Percentiles rank a stretch among this genome's conserved stretches.
phyloP scores from a whole-genome alignment of 768 basidiomycete genomes.

The Lentinula raphanica region DNA sequence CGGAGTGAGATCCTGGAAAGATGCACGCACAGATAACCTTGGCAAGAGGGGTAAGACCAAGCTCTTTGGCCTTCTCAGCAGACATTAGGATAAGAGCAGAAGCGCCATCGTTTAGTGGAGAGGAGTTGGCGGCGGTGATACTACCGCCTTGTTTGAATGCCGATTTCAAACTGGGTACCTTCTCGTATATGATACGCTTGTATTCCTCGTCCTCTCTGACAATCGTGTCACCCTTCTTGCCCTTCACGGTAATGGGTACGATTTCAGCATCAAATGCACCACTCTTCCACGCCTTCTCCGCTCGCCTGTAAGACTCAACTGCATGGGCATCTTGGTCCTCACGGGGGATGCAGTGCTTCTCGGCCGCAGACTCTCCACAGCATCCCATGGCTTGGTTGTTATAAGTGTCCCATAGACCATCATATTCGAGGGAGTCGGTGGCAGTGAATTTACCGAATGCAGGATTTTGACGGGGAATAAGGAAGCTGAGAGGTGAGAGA shows the following conservation, averaged over 20 bases:
- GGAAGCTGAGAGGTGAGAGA: conserved; percentile 49
- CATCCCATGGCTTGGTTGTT: conserved; percentile 98
- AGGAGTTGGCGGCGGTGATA: conserved; percentile 97
- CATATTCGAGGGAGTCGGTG: conserved; percentile 82
- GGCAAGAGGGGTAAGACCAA: conserved; percentile 89
- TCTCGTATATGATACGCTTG: conserved; percentile 94
- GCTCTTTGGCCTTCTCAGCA: conserved; percentile 85
- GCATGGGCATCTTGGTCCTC: conserved; percentile 88
- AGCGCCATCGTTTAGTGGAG: conserved; percentile 92
- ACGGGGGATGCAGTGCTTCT: conserved; percentile 77
- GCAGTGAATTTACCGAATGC: conserved; percentile 85
- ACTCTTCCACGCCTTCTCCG: conserved; percentile 84
- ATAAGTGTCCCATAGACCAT: conserved; percentile 96
- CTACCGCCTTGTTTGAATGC: conserved; percentile 86
- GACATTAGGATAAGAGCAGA: conserved; percentile 94
- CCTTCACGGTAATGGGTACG: conserved; percentile 84
- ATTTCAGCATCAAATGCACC: conserved; percentile 86
- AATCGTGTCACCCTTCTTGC: conserved; percentile 89
- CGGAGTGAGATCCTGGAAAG: conserved; percentile 1
- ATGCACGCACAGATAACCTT: conserved; percentile 79
- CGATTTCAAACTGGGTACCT: conserved; percentile 82
- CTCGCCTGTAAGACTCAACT: conserved; percentile 91
- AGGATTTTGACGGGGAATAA: conserved; percentile 76
- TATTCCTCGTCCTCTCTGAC: conserved; percentile 97
- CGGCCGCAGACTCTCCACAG: conserved; percentile 85